Evolutionary conservation across 331 rosid genomes (phyloP), one percentile per base, ranked within the genome.

Genomic region (Acacia concinna): DNA sequence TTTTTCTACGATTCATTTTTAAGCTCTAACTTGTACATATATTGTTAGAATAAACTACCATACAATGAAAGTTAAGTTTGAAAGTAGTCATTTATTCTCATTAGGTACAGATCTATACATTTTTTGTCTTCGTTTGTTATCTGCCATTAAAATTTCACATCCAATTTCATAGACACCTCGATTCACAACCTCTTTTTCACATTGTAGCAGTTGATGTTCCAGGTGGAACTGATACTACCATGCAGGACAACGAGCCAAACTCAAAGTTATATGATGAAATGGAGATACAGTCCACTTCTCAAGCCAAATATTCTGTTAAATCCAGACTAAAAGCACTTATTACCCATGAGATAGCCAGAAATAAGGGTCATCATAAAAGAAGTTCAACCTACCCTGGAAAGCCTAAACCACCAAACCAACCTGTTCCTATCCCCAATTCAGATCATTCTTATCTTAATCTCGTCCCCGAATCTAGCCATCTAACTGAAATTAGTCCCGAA

Each of bases 341-440:
- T 40, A 6, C 77, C 32, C 94, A 85, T 28, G 97, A 94, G 69
- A 77, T 75, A 20, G 75, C 69, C 35, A 85, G n/a, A 82, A 90
- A 68, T 83, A 88, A 76, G 67, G 77, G 85, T 6, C 59, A 51
- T 20, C 91, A 89, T 57, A 86, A 85, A 44, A 85, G 91, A 84
- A 86, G 88, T 64, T 81, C 94, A 74, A 84, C 91, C 76, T 84
- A 78, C 78, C 97, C 88, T 40, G 47, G 49, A 40, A 83, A 86
- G 51, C 71, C 88, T 15, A 78, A 81, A 3, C 28, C 12, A 32
- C 27, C 82, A 81, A 57, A 8, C 2, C 80, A 78, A 5, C 56
- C 32, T 0, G 63, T 81, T 40, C 78, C 91, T 6, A 64, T 79
- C 66, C 91, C 83, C 56, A 84, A 11, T 75, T 32, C 71, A 12